phyloP scores from a whole-genome alignment of 1,284 basidiomycete species.

The Ganoderma multipileum region DNA sequence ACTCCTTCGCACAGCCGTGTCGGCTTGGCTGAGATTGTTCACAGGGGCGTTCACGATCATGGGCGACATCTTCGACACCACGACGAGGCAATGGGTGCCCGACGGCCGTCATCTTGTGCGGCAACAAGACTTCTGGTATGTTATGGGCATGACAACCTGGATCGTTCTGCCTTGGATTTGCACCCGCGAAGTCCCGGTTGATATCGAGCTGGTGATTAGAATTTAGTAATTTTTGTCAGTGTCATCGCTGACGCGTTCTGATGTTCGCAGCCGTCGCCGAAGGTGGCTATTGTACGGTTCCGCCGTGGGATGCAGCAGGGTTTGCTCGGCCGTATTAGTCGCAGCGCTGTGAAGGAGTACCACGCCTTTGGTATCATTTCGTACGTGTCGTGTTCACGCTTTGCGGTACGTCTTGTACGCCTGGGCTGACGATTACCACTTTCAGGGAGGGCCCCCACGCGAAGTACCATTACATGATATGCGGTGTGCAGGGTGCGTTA shows the following conservation, averaged over 20 bases:
- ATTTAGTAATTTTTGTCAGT: not conserved
- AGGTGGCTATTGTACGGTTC: conserved; percentile 65
- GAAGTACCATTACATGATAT: conserved; percentile 79
- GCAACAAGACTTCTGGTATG: conserved; percentile 81
- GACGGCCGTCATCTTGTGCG: conserved; percentile 60
- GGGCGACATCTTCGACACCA: conserved; percentile 63
- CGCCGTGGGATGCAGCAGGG: conserved; percentile 71
- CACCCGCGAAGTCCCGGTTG: conserved; percentile 73
- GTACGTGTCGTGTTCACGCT: conserved; percentile 40
- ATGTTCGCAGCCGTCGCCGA: conserved; percentile 57
- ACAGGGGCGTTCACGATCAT: conserved; percentile 71
- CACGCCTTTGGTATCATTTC: conserved; percentile 69
- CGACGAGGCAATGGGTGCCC: conserved; percentile 60
- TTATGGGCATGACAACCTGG: conserved; percentile 76
- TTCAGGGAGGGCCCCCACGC: conserved; percentile 70
- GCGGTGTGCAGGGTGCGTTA: conserved; percentile 70
- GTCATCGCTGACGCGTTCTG: conserved; percentile 10
- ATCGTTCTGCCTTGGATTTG: conserved; percentile 79
- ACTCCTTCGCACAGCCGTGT: conserved; percentile 13
- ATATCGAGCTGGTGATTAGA: conserved; percentile 71
- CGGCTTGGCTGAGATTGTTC: conserved; percentile 8
- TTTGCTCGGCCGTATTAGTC: conserved; percentile 62
- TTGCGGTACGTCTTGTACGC: conserved; percentile 12
- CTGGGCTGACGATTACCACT: conserved; percentile 21
- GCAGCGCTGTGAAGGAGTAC: conserved; percentile 64